Conservation (phyloP, 306 rosid genomes). For the Crotalaria pallida region DNA sequence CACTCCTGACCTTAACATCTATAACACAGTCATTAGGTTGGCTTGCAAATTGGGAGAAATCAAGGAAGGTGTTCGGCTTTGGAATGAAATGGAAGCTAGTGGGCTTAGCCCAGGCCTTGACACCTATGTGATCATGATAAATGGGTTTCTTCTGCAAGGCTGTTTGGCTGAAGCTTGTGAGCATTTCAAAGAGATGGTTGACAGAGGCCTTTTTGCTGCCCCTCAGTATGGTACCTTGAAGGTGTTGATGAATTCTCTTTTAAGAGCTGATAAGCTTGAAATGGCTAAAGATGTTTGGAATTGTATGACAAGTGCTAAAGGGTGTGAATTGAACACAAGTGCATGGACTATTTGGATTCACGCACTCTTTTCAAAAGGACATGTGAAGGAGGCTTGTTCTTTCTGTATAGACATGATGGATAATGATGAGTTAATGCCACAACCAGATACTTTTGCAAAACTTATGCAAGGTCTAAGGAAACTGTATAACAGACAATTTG, state of each 20-base stretch:
- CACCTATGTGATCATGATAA: conserved; percentile 75
- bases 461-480: conserved; percentile 71
- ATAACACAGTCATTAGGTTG: conserved; percentile 65
- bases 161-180: conserved; percentile 73
- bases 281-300: conserved; percentile 81
- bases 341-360: conserved; percentile 95
- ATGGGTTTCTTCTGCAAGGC: conserved; percentile 69
- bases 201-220: conserved; percentile 58
- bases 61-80: conserved; percentile 59
- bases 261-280: conserved; percentile 72
- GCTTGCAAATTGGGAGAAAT: conserved; percentile 78
- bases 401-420: conserved; percentile 85
- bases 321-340: conserved; percentile 57
- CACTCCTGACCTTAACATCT: conserved; percentile 56
- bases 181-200: conserved; percentile 74
- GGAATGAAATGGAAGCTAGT: conserved; percentile 68
- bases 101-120: conserved; percentile 58
- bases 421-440: conserved; percentile 64
- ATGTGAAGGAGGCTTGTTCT: conserved; percentile 83
- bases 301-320: conserved; percentile 44
- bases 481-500: conserved; percentile 62
- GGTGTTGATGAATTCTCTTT: conserved; percentile 57
- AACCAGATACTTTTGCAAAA: conserved; percentile 79
- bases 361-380: conserved; percentile 73
- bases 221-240: conserved; percentile 77